phyloP scores from a whole-genome alignment of 495 filamentous ascomycete genomes.

The Penicillium pulvis region DNA sequence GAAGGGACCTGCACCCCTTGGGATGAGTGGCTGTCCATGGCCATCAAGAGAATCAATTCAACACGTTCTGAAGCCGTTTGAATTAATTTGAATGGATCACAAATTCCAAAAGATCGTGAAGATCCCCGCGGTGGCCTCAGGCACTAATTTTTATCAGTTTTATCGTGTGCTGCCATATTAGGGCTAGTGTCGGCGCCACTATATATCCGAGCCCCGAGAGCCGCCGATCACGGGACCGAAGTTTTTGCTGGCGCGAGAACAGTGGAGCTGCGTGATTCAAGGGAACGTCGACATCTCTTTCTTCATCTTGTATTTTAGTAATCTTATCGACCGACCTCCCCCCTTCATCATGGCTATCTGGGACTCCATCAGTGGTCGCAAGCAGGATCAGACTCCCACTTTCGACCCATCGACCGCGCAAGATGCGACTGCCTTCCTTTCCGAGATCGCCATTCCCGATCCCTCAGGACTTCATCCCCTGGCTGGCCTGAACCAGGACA shows the following conservation, averaged over 20 bases:
- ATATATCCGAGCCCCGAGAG: constrained; percentile 21
- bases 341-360: constrained; percentile 70
- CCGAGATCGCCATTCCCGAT: constrained; percentile 69
- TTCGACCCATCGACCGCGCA: constrained; percentile 71
- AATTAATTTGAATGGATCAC: constrained; percentile 2
- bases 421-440: constrained; percentile 82
- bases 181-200: constrained; percentile 33
- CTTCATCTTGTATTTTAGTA: constrained; percentile 29
- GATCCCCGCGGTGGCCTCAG: constrained; percentile 31
- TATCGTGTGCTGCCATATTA: constrained; percentile 21
- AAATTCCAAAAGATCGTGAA: constrained; percentile 18
- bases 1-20: constrained; percentile 14
- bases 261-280: constrained; percentile 32
- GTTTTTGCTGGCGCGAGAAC: constrained; percentile 42
- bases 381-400: constrained; percentile 61
- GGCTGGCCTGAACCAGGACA: constrained; percentile 87
- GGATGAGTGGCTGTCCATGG: constrained; percentile 29
- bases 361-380: constrained; percentile 85
- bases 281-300: constrained; percentile 26
- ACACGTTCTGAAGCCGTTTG: neutral
- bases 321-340: constrained; percentile 20
- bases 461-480: constrained; percentile 90
- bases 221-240: constrained; percentile 42
- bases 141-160: constrained; percentile 29
- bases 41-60: constrained; percentile 11